phyloP scores from a whole-genome alignment of 1,284 basidiomycete species.

The Trametes pubescens region DNA sequence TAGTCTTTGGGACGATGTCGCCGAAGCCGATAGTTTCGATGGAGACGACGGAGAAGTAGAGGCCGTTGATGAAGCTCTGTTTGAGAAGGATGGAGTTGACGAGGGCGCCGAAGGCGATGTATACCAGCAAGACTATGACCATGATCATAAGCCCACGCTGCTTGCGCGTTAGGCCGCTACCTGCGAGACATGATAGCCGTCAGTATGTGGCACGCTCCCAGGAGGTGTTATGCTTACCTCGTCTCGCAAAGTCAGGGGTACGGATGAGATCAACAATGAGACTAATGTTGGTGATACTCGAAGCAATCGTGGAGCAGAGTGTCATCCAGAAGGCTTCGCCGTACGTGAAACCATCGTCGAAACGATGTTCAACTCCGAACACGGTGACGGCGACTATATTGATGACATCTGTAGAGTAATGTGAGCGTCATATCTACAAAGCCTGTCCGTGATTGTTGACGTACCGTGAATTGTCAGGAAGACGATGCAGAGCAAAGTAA shows the following conservation, averaged over 20 bases:
- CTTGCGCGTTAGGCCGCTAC: conserved; percentile 81
- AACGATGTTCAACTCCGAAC: conserved; percentile 73
- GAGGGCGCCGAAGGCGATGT: conserved; percentile 75
- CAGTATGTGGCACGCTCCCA: not conserved
- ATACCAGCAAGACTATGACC: conserved; percentile 76
- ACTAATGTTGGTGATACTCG: conserved; percentile 73
- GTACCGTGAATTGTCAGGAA: conserved; percentile 74
- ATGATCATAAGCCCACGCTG: conserved; percentile 83
- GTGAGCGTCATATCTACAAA: not conserved
- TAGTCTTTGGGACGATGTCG: conserved; percentile 66
- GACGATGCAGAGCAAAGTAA: conserved; percentile 70
- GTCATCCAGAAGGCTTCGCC: conserved; percentile 85
- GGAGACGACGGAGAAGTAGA: conserved; percentile 76
- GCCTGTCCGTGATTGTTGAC: conserved; percentile 26
- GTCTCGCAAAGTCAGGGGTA: conserved; percentile 71
- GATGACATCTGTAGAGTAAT: conserved; percentile 63
- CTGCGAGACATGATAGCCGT: conserved; percentile 43
- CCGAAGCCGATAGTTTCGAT: conserved; percentile 86
- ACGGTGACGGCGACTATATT: conserved; percentile 68
- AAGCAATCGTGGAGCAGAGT: conserved; percentile 77
- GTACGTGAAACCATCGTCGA: conserved; percentile 76
- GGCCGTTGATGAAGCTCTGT: conserved; percentile 70
- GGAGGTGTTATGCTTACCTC: conserved; percentile 56
- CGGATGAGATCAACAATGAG: conserved; percentile 68
- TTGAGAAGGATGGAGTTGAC: conserved; percentile 65